Evolutionary conservation across 78 protist genomes (phyloP), one percentile per base, ranked within the genome.

Genomic region (Diacronema lutheri): DNA sequence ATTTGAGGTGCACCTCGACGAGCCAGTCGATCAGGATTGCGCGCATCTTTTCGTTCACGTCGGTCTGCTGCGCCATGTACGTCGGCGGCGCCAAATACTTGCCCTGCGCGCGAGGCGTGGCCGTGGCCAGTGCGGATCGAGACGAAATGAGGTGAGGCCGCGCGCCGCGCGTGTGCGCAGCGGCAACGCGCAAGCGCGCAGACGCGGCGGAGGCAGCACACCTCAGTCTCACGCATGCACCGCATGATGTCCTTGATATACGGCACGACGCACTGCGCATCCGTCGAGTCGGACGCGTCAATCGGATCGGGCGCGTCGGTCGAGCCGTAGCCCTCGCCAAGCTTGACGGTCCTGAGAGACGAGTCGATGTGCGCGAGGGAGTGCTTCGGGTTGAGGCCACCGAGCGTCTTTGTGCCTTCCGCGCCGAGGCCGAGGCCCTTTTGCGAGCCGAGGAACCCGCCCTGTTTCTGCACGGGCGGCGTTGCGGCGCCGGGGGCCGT

Each of bases 11-110:
- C 7, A 93, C 96, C 61, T 95, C 97, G 31, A 78, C 38, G 31
- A 95, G 81, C 97, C 97, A 95, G 84, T 93, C 96, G 60, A 95
- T 86, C 55, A 95, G 86, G 81, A 93, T 91, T 33, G 86, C 87
- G 41, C 97, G 90, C 96, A 93, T 93, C 73, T 66, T 46, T 35
- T 62, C 81, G 72, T 88, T 93, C 58, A 94, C 31, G 73, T 94
- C 95, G 11, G 33, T 19, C 50, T 94, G 97, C 38, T 11, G 31
- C 12, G 58, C 46, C 66, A 91, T 72, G 76, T 69, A 88, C 38
- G 60, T 72, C 29, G 61, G 19, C 9, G 81, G 23, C 4, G 77
- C 82, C 35, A 74, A 37, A 1, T 12, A 12, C 0, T 0, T 77
- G 9, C 57, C 37, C 84, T 58, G 88, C 61, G n/a, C 26, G 31